Evolutionary conservation across 2,329 filamentous ascomycete species (phyloP), one percentile per base, ranked within the genome.

Genomic region (Verticillium klebahnii): DNA sequence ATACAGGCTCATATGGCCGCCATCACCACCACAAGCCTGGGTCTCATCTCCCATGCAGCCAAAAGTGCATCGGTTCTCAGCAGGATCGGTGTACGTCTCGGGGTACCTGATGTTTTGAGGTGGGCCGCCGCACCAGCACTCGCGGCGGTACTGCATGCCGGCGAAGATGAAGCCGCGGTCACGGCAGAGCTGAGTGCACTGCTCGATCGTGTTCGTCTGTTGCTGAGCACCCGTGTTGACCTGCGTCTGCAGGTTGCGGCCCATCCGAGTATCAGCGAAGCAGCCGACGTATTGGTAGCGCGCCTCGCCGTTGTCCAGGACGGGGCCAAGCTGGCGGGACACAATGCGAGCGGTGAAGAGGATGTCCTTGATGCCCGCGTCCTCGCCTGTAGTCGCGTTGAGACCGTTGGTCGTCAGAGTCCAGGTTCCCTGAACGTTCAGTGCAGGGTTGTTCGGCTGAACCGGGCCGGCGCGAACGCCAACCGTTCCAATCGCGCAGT

Each of bases 401-500:
- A 74, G 67, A 62, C 79, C 78, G 60, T 78, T 75, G 2, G 73
- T 74, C 61, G 78, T 79, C 57, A 79, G 65, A 5, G 73, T 75
- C 77, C 77, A 80, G 3, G 67, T 57, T 40, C 69, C 70, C 1
- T 64, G 67, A 2, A 74, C 65, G 15, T 63, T 58, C 45, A 74
- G 72, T 11, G 68, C 63, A 4, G 67, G 69, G n/a, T 67, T 67
- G 56, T 74, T 72, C 1, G 71, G 71, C 29, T 72, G 71, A 2
- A 71, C 60, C 0, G 70, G 66, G 7, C 68, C 68, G 3, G 72
- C 68, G 56, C 70, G 70, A 54, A 75, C 71, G 3, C 70, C 71
- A 0, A 75, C 69, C 14, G 69, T 69, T 19, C 70, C 74, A 2
- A 66, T 61, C 11, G 71, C 70, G 50, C 73, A 75, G 17, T 65